phyloP scores from a whole-genome alignment of 2,329 filamentous ascomycete genomes.

The Cercospora sp. region DNA sequence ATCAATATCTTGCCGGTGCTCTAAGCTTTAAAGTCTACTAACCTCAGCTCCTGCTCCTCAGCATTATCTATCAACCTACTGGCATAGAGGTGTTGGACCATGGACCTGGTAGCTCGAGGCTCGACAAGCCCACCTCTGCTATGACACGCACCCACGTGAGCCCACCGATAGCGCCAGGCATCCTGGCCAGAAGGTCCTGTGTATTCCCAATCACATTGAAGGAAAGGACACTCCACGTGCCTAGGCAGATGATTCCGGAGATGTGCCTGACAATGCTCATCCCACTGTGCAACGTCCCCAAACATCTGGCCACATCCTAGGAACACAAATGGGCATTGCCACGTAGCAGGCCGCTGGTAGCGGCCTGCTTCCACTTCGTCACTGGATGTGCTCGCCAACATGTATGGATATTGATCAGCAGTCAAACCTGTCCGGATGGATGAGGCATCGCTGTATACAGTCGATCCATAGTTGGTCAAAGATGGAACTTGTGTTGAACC shows the following conservation, averaged over 20 bases:
- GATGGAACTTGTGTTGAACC: slow-evolving; percentile 11
- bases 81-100: slow-evolving; percentile 25
- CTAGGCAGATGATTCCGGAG: slow-evolving; percentile 22
- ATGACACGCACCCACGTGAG: slow-evolving; percentile 19
- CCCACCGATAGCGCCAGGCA: slow-evolving; percentile 22
- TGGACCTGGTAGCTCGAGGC: slow-evolving; percentile 1
- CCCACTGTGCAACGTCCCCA: slow-evolving; percentile 17
- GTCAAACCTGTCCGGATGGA: background rate
- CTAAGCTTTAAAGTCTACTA: too few species aligned
- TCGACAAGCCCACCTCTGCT: slow-evolving; percentile 1
- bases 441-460: background rate
- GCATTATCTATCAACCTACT: slow-evolving; percentile 18
- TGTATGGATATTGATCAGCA: background rate
- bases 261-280: slow-evolving; percentile 24
- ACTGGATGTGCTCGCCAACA: background rate
- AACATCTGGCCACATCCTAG: slow-evolving; percentile 22
- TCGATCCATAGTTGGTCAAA: slow-evolving; percentile 9
- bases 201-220: slow-evolving; percentile 14
- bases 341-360: background rate
- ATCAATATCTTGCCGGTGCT: too few species aligned
- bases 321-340: slow-evolving; percentile 26
- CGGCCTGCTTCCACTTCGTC: background rate
- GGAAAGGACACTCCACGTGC: slow-evolving; percentile 24
- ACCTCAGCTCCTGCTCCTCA: slow-evolving; percentile 27
- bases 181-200: slow-evolving; percentile 13